Evolutionary conservation across 2,329 filamentous ascomycete genomes (phyloP).

Genomic region (Claviceps maximensis): DNA sequence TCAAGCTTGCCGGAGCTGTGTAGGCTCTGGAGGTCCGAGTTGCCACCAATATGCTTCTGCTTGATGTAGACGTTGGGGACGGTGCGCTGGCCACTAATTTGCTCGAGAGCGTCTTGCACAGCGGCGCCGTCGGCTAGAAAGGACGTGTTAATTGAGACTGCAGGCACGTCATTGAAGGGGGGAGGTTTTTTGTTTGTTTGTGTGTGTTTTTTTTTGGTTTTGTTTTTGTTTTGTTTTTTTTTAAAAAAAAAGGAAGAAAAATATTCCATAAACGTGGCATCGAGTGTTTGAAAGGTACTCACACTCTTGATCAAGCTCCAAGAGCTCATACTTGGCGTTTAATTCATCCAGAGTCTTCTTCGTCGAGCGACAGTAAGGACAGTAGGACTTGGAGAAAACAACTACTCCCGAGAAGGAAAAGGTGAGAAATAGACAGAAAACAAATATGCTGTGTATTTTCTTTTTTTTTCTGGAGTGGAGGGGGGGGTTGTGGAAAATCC

Average conservation of each 20-base stretch:
- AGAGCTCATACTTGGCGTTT: slow-evolving; percentile 57
- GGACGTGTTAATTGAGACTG: background rate
- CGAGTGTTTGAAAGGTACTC: background rate
- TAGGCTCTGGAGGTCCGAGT: slow-evolving; percentile 66
- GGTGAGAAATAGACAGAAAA: background rate
- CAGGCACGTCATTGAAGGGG: no score
- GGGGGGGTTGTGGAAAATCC: no score
- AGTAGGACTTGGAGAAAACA: slow-evolving; percentile 95
- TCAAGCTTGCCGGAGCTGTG: slow-evolving; percentile 30
- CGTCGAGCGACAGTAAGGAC: slow-evolving; percentile 75
- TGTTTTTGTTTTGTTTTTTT: no score
- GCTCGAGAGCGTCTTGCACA: slow-evolving; percentile 69
- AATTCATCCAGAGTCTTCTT: slow-evolving; percentile 61
- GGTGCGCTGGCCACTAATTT: slow-evolving; percentile 71
- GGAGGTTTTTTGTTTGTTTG: no score
- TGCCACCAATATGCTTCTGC: slow-evolving; percentile 87
- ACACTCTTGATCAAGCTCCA: slow-evolving; percentile 71
- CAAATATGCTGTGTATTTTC: background rate
- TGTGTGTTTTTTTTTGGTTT: no score
- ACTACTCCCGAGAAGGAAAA: slow-evolving; percentile 32
- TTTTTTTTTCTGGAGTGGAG: no score
- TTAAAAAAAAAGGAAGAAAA: no score
- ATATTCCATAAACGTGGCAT: no score
- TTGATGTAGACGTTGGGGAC: slow-evolving; percentile 94
- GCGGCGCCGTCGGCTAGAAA: slow-evolving; percentile 61